Percentiles rank a stretch among this genome's conserved stretches.
These are phyloP conservation scores for Colletotrichum scovillei DNA, from an alignment of 2,329 filamentous ascomycete species.

Conservation along the genomic window DNA sequence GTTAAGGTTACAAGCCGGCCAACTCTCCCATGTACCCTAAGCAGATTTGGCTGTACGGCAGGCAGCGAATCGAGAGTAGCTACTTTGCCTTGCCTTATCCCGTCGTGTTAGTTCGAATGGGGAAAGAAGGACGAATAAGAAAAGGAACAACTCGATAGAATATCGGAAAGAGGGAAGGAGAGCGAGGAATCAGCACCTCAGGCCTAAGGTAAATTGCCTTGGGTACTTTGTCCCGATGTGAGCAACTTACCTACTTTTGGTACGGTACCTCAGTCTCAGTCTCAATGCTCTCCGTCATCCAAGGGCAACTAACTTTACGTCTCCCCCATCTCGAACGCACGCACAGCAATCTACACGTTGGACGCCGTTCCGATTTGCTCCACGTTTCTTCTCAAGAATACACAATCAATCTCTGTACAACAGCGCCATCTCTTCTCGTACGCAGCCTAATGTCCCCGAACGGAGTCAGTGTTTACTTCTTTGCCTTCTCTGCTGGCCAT, in stretches of 20 bases:
- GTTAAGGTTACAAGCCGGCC: conserved; percentile 1
- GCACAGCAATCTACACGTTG: background rate
- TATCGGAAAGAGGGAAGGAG: background rate
- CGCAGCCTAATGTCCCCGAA: background rate
- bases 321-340: background rate
- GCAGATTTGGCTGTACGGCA: background rate
- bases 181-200: background rate
- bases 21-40: background rate
- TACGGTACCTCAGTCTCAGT: background rate
- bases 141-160: background rate
- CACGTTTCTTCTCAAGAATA: background rate
- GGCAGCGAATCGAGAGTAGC: background rate
- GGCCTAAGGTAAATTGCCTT: background rate
- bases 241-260: background rate
- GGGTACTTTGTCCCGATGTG: background rate
- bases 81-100: background rate
- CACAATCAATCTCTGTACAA: background rate
- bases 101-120: background rate
- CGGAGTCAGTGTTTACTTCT: background rate
- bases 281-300: background rate
- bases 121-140: background rate
- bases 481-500: background rate
- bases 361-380: conserved; percentile 2
- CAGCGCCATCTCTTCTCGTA: background rate
- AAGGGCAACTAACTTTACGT: background rate